A percentile compares a stretch with the other conserved stretches of the same genome.
These are phyloP conservation scores for Erodium texanum DNA, from an alignment of 441 rosid genomes.

Conservation along the genomic window DNA sequence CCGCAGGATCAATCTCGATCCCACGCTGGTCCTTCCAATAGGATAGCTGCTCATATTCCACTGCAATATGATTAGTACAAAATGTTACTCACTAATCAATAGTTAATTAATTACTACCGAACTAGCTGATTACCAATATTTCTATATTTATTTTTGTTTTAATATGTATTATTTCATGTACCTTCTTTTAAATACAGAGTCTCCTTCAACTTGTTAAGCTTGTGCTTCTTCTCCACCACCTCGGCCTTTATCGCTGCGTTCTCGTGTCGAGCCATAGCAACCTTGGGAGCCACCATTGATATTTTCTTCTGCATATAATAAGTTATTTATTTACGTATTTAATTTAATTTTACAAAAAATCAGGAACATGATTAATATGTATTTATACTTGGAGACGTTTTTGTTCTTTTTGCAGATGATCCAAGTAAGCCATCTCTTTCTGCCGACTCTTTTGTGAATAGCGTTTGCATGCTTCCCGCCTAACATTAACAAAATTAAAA, in stretches of 20 bases:
- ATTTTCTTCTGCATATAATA: background rate
- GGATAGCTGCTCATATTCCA: constrained; percentile 1
- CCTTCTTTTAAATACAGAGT: background rate
- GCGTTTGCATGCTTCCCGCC: constrained; percentile 1
- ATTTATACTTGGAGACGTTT: constrained; percentile 7
- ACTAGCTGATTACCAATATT: background rate
- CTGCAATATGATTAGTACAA: background rate
- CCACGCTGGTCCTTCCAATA: background rate
- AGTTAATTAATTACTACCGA: background rate
- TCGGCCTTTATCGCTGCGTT: background rate
- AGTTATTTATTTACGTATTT: background rate
- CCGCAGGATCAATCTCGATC: background rate
- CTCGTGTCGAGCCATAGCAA: background rate
- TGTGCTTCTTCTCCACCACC: background rate
- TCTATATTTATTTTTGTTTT: background rate
- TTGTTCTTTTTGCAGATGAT: background rate
- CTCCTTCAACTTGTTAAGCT: background rate
- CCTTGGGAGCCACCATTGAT: constrained; percentile 4
- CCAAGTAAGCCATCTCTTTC: constrained; percentile 3
- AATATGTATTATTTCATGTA: no score
- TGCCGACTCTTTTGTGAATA: constrained; percentile 2
- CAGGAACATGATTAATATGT: background rate
- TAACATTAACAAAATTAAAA: background rate
- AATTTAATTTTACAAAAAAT: background rate
- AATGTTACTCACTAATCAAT: background rate